A percentile compares a stretch with the other conserved stretches of the same genome.
phyloP scores from a whole-genome alignment of 2,329 filamentous ascomycete genomes.

The Aspergillus thermomutatus region DNA sequence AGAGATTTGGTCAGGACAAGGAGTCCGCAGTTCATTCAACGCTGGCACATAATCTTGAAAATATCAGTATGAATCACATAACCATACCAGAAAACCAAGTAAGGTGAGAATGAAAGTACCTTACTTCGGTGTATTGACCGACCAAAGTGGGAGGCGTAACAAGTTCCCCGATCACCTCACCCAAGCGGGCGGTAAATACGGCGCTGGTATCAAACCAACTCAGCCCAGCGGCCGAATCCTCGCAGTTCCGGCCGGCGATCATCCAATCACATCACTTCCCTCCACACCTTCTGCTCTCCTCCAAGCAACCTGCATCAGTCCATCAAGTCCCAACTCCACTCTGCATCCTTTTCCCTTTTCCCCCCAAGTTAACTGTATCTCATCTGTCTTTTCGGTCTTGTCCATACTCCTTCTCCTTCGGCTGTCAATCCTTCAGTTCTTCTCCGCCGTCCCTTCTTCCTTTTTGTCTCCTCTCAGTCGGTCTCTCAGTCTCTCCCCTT shows the following conservation, averaged over 20 bases:
- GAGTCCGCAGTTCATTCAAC: no score
- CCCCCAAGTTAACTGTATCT: conserved; percentile 11
- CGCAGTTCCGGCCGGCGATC: conserved; percentile 19
- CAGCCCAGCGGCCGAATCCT: conserved; percentile 5
- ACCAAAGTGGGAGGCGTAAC: conserved; percentile 4
- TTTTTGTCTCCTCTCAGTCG: conserved; percentile 8
- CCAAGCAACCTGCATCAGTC: conserved; percentile 10
- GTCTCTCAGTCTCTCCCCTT: conserved; percentile 15
- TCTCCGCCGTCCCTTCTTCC: conserved; percentile 9
- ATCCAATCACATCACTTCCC: conserved; percentile 16
- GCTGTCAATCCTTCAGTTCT: conserved; percentile 14
- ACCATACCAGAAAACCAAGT: not conserved
- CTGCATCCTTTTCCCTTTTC: conserved; percentile 10
- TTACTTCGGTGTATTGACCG: conserved; percentile 6
- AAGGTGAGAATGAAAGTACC: not conserved
- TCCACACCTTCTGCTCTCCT: conserved; percentile 14
- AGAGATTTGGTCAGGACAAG: not conserved
- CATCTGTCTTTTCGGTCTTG: conserved; percentile 15
- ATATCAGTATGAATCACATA: not conserved
- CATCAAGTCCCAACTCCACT: conserved; percentile 7
- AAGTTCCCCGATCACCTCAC: conserved; percentile 2
- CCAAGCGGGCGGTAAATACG: conserved; percentile 7
- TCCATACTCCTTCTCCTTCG: conserved; percentile 15
- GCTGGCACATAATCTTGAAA: not conserved
- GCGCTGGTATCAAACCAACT: conserved; percentile 3